Evolutionary conservation across 2,329 filamentous ascomycete genomes (phyloP), one percentile per base, ranked within the genome.

Genomic region (Colletotrichum falcatum): DNA sequence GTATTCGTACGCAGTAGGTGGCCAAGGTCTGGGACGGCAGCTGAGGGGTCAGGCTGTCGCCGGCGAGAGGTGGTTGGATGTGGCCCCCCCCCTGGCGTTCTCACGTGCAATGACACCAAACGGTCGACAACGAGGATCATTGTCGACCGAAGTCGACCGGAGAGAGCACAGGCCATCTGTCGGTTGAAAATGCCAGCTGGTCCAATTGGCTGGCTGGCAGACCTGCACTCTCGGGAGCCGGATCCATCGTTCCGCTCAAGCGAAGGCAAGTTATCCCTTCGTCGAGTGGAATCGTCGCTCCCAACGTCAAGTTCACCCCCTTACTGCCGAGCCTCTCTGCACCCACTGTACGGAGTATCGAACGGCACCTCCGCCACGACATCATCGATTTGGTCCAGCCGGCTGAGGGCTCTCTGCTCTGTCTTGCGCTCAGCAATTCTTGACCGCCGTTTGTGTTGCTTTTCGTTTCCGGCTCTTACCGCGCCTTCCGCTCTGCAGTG

Each of bases 171-270:
- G 35, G 39, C 23, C 48, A 46, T 23, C 5, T n/a, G 2, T 11
- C 33, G n/a, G 51, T 20, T 14, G 42, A 53, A 14, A 20, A 7
- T 20, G 33, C 6, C 37, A 23, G 30, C 16, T 18, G 58, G 26
- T 67, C 37, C 51, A 26, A 70, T 70, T 70, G 67, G 67, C 37
- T 26, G 51, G 16, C 12, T 11, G 33, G 20, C 30, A 2, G 9
- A 9, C 42, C 28, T 48, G 33, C 16, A 23, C 33, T 9, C n/a
- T 61, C 63, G 51, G 67, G 67, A 42, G 48, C 56, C 67, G 67
- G 67, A 59, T 62, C 58, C 64, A 61, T 56, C 56, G 61, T 67
- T 53, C 67, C 63, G 67, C 20, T 44, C 20, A 44, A 61, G 64
- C 55, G 46, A 61, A 51, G 60, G 60, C 33, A 30, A 48, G 63